Conservation (phyloP, 2,329 filamentous ascomycete genomes). For the Sclerotinia glacialis region DNA sequence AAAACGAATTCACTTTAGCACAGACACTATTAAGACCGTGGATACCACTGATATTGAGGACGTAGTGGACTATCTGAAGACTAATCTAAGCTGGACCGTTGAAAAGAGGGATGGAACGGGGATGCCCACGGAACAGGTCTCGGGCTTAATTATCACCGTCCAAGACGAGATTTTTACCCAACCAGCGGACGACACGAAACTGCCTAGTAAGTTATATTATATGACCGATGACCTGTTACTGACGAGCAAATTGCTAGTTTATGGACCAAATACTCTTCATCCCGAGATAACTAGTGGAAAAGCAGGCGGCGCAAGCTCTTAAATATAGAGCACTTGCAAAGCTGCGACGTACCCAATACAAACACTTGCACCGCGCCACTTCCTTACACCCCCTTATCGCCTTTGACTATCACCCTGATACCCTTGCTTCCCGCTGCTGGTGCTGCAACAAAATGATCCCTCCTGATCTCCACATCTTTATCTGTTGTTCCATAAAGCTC, state of each 20-base stretch:
- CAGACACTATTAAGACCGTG: constrained; percentile 18
- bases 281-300: constrained; percentile 26
- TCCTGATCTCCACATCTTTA: constrained; percentile 7
- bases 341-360: background rate
- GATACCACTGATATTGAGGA: constrained; percentile 23
- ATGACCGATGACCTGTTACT: too few relatives aligned
- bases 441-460: constrained; percentile 9
- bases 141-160: constrained; percentile 28
- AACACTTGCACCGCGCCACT: background rate
- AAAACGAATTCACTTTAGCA: constrained; percentile 31
- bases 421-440: constrained; percentile 4
- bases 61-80: constrained; percentile 28
- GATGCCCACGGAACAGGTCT: constrained; percentile 17
- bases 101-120: constrained; percentile 26
- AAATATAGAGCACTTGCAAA: background rate
- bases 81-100: constrained; percentile 33
- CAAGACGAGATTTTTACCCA: constrained; percentile 30
- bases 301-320: background rate
- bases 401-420: constrained; percentile 7
- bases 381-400: background rate
- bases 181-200: constrained; percentile 24
- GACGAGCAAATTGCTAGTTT: constrained; percentile 4
- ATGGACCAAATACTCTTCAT: constrained; percentile 31
- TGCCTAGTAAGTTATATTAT: constrained; percentile 23
- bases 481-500: constrained; percentile 10